These are phyloP conservation scores for Schizopora paradoxa DNA, from an alignment of 1,284 basidiomycete species.

Conservation along the genomic window DNA sequence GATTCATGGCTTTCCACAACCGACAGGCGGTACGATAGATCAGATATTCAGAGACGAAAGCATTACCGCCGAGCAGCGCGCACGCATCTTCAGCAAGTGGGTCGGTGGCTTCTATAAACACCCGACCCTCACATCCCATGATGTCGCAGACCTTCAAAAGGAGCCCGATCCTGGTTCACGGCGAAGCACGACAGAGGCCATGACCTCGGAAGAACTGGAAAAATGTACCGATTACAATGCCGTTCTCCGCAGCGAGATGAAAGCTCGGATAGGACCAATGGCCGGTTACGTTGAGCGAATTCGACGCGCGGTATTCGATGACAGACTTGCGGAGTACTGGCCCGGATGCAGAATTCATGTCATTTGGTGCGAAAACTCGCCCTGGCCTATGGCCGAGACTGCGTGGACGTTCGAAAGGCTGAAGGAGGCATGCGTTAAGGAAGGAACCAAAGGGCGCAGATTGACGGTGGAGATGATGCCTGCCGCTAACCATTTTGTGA, in stretches of 20 bases:
- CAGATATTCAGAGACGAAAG: background rate
- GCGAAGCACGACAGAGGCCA: slow-evolving; percentile 6
- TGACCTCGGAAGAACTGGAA: slow-evolving; percentile 16
- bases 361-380: slow-evolving; percentile 15
- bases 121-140: slow-evolving; percentile 11
- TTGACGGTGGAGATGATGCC: slow-evolving; percentile 16
- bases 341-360: slow-evolving; percentile 13
- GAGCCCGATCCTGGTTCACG: slow-evolving; percentile 1
- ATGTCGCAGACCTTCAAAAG: slow-evolving; percentile 7
- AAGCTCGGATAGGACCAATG: background rate
- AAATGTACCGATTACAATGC: slow-evolving; percentile 9
- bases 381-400: slow-evolving; percentile 13
- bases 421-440: slow-evolving; percentile 3
- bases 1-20: slow-evolving; percentile 11
- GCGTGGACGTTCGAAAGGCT: slow-evolving; percentile 16
- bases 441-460: slow-evolving; percentile 8
- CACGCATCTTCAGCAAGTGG: slow-evolving; percentile 12
- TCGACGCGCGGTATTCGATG: slow-evolving; percentile 16
- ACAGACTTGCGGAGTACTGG: slow-evolving; percentile 10
- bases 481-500: slow-evolving; percentile 20
- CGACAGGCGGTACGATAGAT: no score
- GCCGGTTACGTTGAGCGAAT: slow-evolving; percentile 9
- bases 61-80: slow-evolving; percentile 9
- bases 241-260: slow-evolving; percentile 10
- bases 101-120: slow-evolving; percentile 18